Base-by-base conservation (phyloP, 2,329 filamentous ascomycete species). In the Aspergillus aculeatus region DNA sequence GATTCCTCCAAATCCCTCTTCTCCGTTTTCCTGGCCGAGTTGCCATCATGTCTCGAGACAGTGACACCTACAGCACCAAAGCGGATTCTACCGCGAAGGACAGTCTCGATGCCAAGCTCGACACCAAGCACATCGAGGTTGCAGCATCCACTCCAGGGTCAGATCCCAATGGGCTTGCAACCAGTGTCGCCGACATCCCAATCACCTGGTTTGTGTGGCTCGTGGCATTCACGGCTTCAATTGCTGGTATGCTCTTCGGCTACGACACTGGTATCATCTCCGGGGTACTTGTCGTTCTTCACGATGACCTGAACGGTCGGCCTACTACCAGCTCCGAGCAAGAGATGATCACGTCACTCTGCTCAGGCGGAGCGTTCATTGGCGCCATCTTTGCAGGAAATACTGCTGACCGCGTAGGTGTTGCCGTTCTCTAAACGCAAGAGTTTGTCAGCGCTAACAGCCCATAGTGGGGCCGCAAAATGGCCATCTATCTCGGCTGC, bases 311-410 rank as follows among this genome's bases (percentile, higher is more conserved):
- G 9, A 75, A 76, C 29, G 71, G 76, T 32, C 71, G 70, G 7
- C 64, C 66, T 2, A 68, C 81, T 4, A 72, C 64, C 26, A 74
- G 77, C 4, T 75, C 72, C 3, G 80, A 84, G 60, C 78, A 81
- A 62, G 81, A 84, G 63, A 71, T 84, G 29, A 77, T 84, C 38
- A 84, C 82, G 0, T 83, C 82, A 0, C 75, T 84, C 19, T 82
- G 78, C 21, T 81, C 78, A 6, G 81, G 78, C 32, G 82, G 78
- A 41, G 79, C 80, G 2, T 77, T 82, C 50, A 65, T 81, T 12
- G 80, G 79, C 9, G 76, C 78, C 57, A 71, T 78, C 29, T 66
- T 73, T 54, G 75, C 74, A 16, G 75, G 75, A 26, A 62, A 69
- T 21, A 72, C 69, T 0, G 76, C 77, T 5, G 77, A 80, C 59